Evolutionary conservation across 768 basidiomycete genomes (phyloP).

Genomic region (Kwoniella botswanensis): DNA sequence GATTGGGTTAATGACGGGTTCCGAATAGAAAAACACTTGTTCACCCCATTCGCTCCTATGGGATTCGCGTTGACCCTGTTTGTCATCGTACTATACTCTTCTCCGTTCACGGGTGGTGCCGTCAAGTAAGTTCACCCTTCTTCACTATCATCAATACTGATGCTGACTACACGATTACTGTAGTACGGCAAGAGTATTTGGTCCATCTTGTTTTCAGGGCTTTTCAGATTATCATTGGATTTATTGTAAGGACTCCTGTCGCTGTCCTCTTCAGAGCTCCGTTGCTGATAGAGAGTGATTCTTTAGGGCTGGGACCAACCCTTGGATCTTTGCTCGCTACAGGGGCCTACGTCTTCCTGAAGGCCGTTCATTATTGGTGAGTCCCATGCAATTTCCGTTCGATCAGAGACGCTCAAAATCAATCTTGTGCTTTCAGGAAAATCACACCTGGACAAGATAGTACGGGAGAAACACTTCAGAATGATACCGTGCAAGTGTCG

Average conservation of each 20-base stretch:
- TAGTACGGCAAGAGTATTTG: conserved; percentile 54
- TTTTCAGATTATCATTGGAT: conserved; percentile 52
- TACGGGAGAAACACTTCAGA: conserved; percentile 7
- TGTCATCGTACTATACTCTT: conserved; percentile 47
- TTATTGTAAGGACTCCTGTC: conserved; percentile 29
- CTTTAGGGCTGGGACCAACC: conserved; percentile 68
- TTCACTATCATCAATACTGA: background rate
- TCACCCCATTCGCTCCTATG: conserved; percentile 50
- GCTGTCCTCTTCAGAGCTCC: background rate
- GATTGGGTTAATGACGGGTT: background rate
- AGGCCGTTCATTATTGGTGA: conserved; percentile 56
- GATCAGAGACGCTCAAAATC: too few species aligned
- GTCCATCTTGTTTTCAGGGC: conserved; percentile 45
- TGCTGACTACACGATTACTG: background rate
- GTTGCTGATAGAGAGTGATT: conserved; percentile 9
- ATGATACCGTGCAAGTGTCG: background rate
- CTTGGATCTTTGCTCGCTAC: conserved; percentile 70
- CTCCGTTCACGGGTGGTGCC: conserved; percentile 51
- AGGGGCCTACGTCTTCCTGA: conserved; percentile 66
- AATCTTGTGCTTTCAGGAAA: conserved; percentile 7
- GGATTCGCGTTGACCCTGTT: conserved; percentile 51
- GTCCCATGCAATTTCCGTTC: conserved; percentile 10
- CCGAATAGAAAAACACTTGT: conserved; percentile 31
- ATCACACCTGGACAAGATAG: conserved; percentile 27
- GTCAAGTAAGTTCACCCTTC: conserved; percentile 46